Evolutionary conservation across 1,284 basidiomycete genomes (phyloP).

Genomic region (Phylloboletellus chloephorus): DNA sequence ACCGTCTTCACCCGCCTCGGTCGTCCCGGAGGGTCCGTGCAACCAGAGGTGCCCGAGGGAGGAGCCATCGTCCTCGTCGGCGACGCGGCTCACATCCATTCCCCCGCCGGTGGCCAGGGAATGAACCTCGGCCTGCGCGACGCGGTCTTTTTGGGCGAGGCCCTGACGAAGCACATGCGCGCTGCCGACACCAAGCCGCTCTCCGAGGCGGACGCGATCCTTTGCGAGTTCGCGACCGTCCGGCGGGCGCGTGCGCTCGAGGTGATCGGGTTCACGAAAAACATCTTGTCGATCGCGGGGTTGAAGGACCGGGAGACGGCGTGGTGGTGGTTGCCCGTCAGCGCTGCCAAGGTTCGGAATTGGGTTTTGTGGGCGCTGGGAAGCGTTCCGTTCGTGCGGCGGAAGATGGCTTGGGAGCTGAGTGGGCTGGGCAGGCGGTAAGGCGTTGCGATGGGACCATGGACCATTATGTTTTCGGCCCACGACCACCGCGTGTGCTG

Average conservation of each 20-base stretch:
- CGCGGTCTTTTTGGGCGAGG: slow-evolving; percentile 33
- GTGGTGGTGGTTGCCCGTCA: slow-evolving; percentile 25
- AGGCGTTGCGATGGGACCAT: too few species aligned
- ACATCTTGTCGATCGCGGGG: slow-evolving; percentile 17
- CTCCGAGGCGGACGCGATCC: slow-evolving; percentile 17
- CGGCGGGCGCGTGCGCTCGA: slow-evolving; percentile 22
- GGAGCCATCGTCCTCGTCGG: slow-evolving; percentile 34
- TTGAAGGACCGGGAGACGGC: slow-evolving; percentile 2
- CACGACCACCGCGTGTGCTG: too few species aligned
- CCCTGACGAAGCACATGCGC: slow-evolving; percentile 20
- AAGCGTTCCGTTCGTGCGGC: slow-evolving; percentile 12
- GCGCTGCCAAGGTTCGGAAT: slow-evolving; percentile 10
- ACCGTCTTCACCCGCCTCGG: slow-evolving; percentile 28
- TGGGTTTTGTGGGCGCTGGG: slow-evolving; percentile 20
- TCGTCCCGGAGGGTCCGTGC: neutral
- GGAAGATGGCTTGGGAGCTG: slow-evolving; percentile 22
- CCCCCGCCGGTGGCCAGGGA: slow-evolving; percentile 43
- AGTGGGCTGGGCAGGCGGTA: slow-evolving; percentile 25
- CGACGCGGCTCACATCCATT: slow-evolving; percentile 44
- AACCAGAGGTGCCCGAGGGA: slow-evolving; percentile 9
- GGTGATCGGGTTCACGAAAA: slow-evolving; percentile 25
- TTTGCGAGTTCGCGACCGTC: slow-evolving; percentile 14
- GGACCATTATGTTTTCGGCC: too few species aligned
- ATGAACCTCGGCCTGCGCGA: slow-evolving; percentile 47
- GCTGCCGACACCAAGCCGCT: slow-evolving; percentile 12